Percentiles rank a stretch among this genome's conserved stretches.
phyloP scores from a whole-genome alignment of 495 filamentous ascomycete genomes.

The Thozetella sp. region DNA sequence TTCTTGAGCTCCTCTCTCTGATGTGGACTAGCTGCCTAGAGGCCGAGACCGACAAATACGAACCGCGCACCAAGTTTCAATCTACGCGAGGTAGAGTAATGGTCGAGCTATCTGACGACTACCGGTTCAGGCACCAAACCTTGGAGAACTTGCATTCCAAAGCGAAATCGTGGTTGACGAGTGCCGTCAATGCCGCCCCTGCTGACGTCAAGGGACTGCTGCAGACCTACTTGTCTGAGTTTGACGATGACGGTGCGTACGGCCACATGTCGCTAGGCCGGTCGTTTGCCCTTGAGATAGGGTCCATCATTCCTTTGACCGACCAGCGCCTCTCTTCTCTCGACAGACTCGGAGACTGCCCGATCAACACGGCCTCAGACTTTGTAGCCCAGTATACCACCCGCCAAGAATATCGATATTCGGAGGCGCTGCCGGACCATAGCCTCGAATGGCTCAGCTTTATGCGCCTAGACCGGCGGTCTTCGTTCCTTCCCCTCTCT shows the following conservation, averaged over 20 bases:
- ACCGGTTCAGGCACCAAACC: constrained; percentile 74
- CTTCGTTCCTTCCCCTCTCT: constrained; percentile 38
- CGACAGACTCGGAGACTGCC: constrained; percentile 67
- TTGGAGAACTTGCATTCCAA: constrained; percentile 74
- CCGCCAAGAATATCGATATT: constrained; percentile 87
- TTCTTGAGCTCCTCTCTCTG: constrained; percentile 86
- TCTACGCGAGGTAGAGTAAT: constrained; percentile 74
- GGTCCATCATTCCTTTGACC: constrained; percentile 79
- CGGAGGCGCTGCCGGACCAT: constrained; percentile 67
- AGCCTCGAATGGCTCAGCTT: constrained; percentile 63
- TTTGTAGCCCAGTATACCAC: constrained; percentile 98
- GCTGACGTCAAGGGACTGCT: constrained; percentile 93
- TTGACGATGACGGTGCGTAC: constrained; percentile 82
- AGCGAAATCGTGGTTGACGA: constrained; percentile 78
- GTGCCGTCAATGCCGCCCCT: constrained; percentile 81
- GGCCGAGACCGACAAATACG: constrained; percentile 90
- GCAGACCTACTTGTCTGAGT: constrained; percentile 93
- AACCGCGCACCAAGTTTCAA: constrained; percentile 76
- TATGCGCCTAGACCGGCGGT: constrained; percentile 48
- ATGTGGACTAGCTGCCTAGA: constrained; percentile 96
- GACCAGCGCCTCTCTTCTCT: constrained; percentile 84
- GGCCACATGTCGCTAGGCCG: constrained; percentile 92
- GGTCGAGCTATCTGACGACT: constrained; percentile 91
- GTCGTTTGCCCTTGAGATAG: constrained; percentile 94
- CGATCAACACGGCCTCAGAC: constrained; percentile 88